phyloP scores from a whole-genome alignment of 1,284 basidiomycete species.

The Cerioporus squamosus region DNA sequence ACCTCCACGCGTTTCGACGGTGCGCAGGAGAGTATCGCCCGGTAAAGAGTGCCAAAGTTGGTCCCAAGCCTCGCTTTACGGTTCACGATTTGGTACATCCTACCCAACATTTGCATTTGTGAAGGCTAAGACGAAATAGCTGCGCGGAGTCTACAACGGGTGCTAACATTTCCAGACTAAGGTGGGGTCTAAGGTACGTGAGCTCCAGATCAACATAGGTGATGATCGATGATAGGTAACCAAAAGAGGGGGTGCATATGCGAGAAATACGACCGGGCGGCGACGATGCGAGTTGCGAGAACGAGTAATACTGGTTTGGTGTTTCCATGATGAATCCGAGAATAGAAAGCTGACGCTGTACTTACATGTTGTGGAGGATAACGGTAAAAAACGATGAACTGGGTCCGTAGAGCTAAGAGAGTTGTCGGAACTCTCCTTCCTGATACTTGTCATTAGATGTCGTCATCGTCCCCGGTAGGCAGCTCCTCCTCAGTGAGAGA shows the following conservation, averaged over 20 bases:
- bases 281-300: too few relatives aligned
- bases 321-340: background rate
- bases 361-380: background rate
- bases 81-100: too few relatives aligned
- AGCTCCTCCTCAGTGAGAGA: constrained; percentile 20
- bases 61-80: too few relatives aligned
- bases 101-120: background rate
- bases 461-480: constrained; percentile 8
- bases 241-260: constrained; percentile 10
- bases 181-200: background rate
- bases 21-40: too few relatives aligned
- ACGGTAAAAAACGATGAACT: too few relatives aligned
- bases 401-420: too few relatives aligned
- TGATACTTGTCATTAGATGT: background rate
- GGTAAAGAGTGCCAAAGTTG: too few relatives aligned
- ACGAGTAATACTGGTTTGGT: background rate
- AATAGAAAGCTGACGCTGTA: background rate
- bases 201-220: background rate
- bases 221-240: background rate
- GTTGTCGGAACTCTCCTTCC: too few relatives aligned
- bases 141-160: background rate
- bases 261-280: background rate
- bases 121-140: background rate
- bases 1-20: too few relatives aligned
- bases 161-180: constrained; percentile 33